A percentile compares a stretch with the other conserved stretches of the same genome.
These are phyloP conservation scores for Zancudomyces culisetae DNA, from an alignment of 371 early-diverging fungal species.

Conservation along the genomic window DNA sequence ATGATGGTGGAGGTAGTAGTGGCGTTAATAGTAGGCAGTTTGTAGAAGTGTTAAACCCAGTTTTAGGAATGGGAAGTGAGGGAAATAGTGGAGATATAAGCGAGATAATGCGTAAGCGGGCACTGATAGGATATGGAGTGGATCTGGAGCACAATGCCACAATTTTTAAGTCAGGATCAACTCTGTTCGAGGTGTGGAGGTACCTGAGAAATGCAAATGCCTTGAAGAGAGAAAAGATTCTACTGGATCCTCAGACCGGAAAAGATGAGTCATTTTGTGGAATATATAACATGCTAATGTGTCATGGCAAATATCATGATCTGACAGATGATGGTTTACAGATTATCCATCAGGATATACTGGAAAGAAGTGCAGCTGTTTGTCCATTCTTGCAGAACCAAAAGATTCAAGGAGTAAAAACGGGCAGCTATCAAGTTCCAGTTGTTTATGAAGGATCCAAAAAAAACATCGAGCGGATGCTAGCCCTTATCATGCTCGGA, in stretches of 20 bases:
- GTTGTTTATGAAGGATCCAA: conserved; percentile 2
- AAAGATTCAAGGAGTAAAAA: background rate
- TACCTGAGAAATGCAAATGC: conserved; percentile 48
- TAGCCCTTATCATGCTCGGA: conserved; percentile 54
- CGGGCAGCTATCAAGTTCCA: background rate
- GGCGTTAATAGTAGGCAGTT: conserved; percentile 3
- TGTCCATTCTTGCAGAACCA: no score
- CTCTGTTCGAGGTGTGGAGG: conserved; percentile 42
- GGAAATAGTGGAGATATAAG: conserved; percentile 36
- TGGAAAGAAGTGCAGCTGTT: no score
- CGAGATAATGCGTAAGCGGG: conserved; percentile 51
- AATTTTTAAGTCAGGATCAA: conserved; percentile 21
- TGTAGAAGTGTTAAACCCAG: background rate
- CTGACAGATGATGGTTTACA: no score
- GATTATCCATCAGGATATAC: no score
- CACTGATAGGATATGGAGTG: conserved; percentile 51
- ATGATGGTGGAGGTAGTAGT: background rate
- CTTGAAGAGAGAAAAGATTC: conserved; percentile 21
- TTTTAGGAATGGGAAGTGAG: background rate
- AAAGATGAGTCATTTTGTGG: conserved; percentile 52
- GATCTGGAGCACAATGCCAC: conserved; percentile 30
- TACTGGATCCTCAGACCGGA: conserved; percentile 25
- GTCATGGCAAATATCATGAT: no score
- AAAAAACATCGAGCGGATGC: conserved; percentile 30
- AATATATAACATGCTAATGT: conserved; percentile 31